A percentile compares a stretch with the other conserved stretches of the same genome.
These are phyloP conservation scores for Knufia fluminis DNA, from an alignment of 2,329 filamentous ascomycete species.

Conservation along the genomic window DNA sequence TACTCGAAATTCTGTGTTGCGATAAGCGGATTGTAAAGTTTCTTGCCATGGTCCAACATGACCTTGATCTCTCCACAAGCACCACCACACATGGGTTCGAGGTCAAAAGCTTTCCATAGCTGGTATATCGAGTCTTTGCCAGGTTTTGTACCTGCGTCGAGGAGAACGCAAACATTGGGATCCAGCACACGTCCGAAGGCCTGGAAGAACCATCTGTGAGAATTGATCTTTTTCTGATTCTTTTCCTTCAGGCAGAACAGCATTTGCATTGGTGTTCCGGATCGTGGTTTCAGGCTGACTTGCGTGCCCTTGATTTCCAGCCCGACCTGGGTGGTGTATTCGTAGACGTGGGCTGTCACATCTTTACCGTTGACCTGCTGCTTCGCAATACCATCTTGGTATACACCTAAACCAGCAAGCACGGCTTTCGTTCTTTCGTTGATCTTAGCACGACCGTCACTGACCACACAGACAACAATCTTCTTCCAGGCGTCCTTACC, in stretches of 20 bases:
- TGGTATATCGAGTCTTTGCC: slow-evolving; percentile 94
- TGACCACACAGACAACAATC: slow-evolving; percentile 96
- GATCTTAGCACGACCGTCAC: slow-evolving; percentile 94
- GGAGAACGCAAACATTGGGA: slow-evolving; percentile 90
- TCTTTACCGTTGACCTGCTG: slow-evolving; percentile 95
- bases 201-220: slow-evolving; percentile 97
- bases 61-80: slow-evolving; percentile 99
- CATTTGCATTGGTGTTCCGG: slow-evolving; percentile 82
- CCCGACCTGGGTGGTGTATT: slow-evolving; percentile 53
- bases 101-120: slow-evolving; percentile 95
- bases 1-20: slow-evolving; percentile 99
- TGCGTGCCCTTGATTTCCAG: slow-evolving; percentile 84
- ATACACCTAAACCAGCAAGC: slow-evolving; percentile 86
- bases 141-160: slow-evolving; percentile 92
- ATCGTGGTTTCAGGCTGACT: slow-evolving; percentile 72
- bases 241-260: slow-evolving; percentile 98
- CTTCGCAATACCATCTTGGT: slow-evolving; percentile 97
- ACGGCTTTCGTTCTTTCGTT: slow-evolving; percentile 84
- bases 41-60: slow-evolving; percentile 80
- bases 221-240: slow-evolving; percentile 99
- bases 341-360: slow-evolving; percentile 95
- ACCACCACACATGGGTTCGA: slow-evolving; percentile 94
- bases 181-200: slow-evolving; percentile 87
- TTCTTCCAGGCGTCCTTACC: slow-evolving; percentile 99
- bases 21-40: slow-evolving; percentile 84